These are phyloP conservation scores for Iberis pinnata DNA, from an alignment of 345 rosid genomes.

Conservation along the genomic window DNA sequence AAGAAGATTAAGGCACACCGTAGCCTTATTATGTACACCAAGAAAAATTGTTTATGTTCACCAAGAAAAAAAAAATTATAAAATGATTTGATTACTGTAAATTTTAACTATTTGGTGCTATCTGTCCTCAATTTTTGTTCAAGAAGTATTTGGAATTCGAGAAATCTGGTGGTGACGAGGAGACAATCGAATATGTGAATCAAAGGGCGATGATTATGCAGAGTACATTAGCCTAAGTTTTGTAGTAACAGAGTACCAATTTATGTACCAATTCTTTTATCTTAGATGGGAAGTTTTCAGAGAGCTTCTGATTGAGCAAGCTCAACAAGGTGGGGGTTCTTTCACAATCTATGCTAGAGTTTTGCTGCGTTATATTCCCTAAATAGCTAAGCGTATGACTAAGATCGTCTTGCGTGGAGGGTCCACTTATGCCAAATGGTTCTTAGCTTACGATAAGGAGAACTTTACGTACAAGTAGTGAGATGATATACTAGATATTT, in stretches of 20 bases:
- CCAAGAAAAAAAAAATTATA: too few relatives aligned
- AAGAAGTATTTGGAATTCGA: conserved; percentile 80
- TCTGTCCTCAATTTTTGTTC: conserved; percentile 65
- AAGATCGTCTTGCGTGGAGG: conserved; percentile 97
- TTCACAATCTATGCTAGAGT: conserved; percentile 97
- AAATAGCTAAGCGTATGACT: conserved; percentile 90
- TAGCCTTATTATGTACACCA: too few relatives aligned
- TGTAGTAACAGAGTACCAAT: conserved; percentile 10
- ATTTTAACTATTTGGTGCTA: not conserved
- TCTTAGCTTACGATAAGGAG: conserved; percentile 87
- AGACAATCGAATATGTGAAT: conserved; percentile 57
- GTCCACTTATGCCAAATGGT: conserved; percentile 97
- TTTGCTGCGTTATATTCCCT: conserved; percentile 81
- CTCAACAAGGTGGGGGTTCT: conserved; percentile 96
- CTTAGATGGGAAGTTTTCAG: conserved; percentile 90
- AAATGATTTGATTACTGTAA: not conserved
- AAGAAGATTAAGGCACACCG: conserved; percentile 76
- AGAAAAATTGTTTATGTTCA: too few relatives aligned
- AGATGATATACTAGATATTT: conserved; percentile 93
- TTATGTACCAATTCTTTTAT: too few relatives aligned
- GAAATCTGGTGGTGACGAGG: conserved; percentile 53
- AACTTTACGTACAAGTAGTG: conserved; percentile 95
- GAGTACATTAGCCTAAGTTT: conserved; percentile 35
- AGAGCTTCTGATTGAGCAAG: conserved; percentile 87
- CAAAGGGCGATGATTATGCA: conserved; percentile 76